Percentiles rank a stretch among this genome's conserved stretches.
phyloP scores from a whole-genome alignment of 169 alveolate genomes.

The Plasmodium gaboni region DNA sequence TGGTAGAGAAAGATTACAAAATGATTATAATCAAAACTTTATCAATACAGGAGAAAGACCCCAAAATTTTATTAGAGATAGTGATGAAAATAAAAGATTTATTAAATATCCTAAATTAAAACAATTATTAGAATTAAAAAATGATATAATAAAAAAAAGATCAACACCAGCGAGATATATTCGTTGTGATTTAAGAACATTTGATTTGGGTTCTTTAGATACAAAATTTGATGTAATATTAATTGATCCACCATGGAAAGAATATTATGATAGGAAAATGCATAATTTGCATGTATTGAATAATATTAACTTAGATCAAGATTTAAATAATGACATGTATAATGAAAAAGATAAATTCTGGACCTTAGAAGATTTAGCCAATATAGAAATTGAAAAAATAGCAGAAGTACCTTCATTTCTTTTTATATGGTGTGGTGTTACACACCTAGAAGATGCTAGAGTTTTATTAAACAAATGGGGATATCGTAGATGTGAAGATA shows the following conservation, averaged over 20 bases:
- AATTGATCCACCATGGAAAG: constrained; percentile 95
- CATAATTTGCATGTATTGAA: constrained; percentile 52
- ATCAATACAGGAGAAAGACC: constrained; percentile 94
- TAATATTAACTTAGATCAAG: constrained; percentile 64
- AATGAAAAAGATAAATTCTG: constrained; percentile 75
- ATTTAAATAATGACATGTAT: constrained; percentile 52
- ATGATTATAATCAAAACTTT: constrained; percentile 93
- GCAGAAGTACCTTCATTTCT: constrained; percentile 92
- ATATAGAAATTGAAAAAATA: constrained; percentile 89
- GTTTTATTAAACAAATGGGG: constrained; percentile 92
- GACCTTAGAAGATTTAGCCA: constrained; percentile 81
- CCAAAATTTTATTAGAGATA: constrained; percentile 92
- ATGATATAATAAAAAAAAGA: constrained; percentile 88
- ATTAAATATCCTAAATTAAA: constrained; percentile 91
- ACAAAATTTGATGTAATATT: constrained; percentile 92
- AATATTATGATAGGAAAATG: constrained; percentile 77
- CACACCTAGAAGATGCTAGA: constrained; percentile 89
- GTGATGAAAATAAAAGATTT: constrained; percentile 89
- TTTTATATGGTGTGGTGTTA: constrained; percentile 93
- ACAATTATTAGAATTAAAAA: constrained; percentile 90
- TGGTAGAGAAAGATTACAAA: constrained; percentile 85
- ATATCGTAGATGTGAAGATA: constrained; percentile 94
- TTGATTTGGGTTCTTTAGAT: constrained; percentile 88
- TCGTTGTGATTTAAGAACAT: constrained; percentile 88
- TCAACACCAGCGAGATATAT: constrained; percentile 92